Base-by-base conservation (phyloP, 1,284 basidiomycete genomes). In the Peniophora sp. region DNA sequence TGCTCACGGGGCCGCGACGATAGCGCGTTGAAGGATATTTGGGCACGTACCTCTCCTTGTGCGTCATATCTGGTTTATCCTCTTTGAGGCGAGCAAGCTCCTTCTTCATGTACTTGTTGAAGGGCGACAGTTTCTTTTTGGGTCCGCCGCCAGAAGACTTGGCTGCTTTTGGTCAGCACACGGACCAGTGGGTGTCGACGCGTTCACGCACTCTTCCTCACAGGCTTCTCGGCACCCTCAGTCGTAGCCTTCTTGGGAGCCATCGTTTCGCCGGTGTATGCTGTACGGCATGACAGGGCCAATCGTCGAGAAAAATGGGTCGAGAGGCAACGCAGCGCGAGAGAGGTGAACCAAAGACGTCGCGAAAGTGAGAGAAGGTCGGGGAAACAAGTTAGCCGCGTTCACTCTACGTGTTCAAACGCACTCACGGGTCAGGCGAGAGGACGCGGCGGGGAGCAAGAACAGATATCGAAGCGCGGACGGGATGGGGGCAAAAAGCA, bases 51-150 rank as follows among this genome's bases (percentile, higher is more conserved):
- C 86, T 74, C 50, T 87, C 85, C 61, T 79, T 78, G 66, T 88
- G 86, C 45, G 75, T 63, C 60, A 86, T 76, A 51, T 83, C 76
- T 43, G 86, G 86, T 56, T 85, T 75, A 12, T 77, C 69, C 59
- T 83, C 81, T 71, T 85, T 88, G 61, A 89, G 71, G 49, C 84
- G 80, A 45, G 81, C 79, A 70, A 89, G 79, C 63, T 89, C 87
- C 19, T 73, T 70, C 70, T 85, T 83, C 84, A 89, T 88, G 65
- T 83, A 89, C 63, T 82, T 85, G 65, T 89, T 89, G 69, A 85
- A 89, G 10, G 78, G 74, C 34, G 81, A 82, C 46, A 86, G 69
- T 59, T 78, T 78, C 64, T 76, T 79, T 53, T 68, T 68, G 53
- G 71, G 69, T 38, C 71, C 69, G 23, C 71, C 69, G 23, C 61